Evolutionary conservation across 2,329 filamentous ascomycete genomes (phyloP).

Genomic region (Scortechinia acanthostroma): DNA sequence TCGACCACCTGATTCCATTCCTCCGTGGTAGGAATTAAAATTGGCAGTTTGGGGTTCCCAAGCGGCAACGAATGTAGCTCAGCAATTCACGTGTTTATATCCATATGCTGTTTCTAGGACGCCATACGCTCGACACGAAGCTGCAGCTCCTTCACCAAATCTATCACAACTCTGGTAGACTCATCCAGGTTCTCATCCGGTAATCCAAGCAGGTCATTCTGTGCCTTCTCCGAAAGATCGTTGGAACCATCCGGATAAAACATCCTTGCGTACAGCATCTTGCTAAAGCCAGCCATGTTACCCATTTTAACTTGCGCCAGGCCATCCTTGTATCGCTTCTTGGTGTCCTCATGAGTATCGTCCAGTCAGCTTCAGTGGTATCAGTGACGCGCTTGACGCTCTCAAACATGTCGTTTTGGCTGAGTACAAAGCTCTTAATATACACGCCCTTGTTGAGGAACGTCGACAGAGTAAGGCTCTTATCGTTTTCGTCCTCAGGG

Average conservation of each 20-base stretch:
- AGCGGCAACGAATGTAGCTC: no score
- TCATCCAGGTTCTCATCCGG: constrained; percentile 51
- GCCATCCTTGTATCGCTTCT: constrained; percentile 38
- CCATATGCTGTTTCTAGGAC: no score
- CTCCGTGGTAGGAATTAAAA: no score
- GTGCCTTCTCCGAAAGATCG: constrained; percentile 31
- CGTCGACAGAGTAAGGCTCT: constrained; percentile 20
- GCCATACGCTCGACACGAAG: neutral
- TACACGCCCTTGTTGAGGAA: constrained; percentile 40
- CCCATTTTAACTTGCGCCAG: constrained; percentile 31
- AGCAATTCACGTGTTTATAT: no score
- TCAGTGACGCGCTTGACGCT: constrained; percentile 49
- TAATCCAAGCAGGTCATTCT: constrained; percentile 47
- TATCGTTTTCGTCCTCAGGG: constrained; percentile 27
- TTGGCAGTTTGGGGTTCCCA: no score
- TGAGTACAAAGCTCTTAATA: constrained; percentile 46
- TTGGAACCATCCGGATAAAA: constrained; percentile 36
- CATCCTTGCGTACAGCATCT: constrained; percentile 43
- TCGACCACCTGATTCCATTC: no score
- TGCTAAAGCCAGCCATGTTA: constrained; percentile 31
- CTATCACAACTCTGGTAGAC: constrained; percentile 37
- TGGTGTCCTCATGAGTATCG: constrained; percentile 35
- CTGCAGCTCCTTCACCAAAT: constrained; percentile 23
- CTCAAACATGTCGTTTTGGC: constrained; percentile 59
- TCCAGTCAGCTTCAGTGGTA: constrained; percentile 53